Conservation (phyloP, 2,329 filamentous ascomycete species). For the Lecanoromycetidae sp. region DNA sequence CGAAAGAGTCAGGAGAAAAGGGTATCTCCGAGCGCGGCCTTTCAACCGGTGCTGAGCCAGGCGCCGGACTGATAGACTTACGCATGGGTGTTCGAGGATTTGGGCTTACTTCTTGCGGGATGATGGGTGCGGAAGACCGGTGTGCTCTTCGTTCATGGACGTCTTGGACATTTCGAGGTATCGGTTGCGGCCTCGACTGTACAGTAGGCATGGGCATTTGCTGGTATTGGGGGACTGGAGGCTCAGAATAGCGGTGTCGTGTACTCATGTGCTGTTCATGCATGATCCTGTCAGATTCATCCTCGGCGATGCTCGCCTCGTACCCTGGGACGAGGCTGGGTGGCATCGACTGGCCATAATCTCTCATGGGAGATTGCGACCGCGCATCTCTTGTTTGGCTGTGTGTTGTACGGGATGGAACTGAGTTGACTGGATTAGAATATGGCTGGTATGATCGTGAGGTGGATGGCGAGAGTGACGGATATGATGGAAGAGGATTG, state of each 20-base stretch:
- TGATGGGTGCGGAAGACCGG: constrained; percentile 25
- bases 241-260: constrained; percentile 21
- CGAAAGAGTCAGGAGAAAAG: constrained; percentile 51
- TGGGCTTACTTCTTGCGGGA: constrained; percentile 33
- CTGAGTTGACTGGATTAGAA: neutral
- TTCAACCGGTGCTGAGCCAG: constrained; percentile 30
- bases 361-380: constrained; percentile 21
- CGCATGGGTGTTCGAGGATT: constrained; percentile 28
- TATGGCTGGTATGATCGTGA: neutral
- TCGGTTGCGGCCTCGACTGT: neutral
- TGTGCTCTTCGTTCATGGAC: constrained; percentile 13
- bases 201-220: neutral
- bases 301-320: constrained; percentile 25
- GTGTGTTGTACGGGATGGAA: constrained; percentile 21
- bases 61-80: constrained; percentile 49
- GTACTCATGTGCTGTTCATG: constrained; percentile 21
- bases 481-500: constrained; percentile 2
- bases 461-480: constrained; percentile 11
- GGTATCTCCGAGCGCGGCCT: constrained; percentile 35
- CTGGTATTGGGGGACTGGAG: constrained; percentile 16
- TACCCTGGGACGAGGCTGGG: constrained; percentile 33
- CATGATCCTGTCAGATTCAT: constrained; percentile 22
- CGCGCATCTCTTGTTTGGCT: constrained; percentile 18
- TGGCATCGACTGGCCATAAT: constrained; percentile 26
- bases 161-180: neutral